Conservation (phyloP, 2,329 filamentous ascomycete species). For the Pseudophaeomoniella oleicola region DNA sequence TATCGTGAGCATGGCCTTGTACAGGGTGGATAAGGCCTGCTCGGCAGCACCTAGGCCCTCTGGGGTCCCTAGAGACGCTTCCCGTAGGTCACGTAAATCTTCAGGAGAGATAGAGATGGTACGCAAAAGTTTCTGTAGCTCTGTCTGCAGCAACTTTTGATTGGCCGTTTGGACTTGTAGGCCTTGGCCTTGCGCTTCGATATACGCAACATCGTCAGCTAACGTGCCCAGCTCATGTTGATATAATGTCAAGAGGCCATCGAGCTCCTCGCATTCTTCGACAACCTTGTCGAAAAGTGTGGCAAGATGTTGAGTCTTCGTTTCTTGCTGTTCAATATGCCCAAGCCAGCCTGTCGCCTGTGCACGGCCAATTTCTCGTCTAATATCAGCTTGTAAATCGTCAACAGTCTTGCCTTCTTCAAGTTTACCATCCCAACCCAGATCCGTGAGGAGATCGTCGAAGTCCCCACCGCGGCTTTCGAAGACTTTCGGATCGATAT, state of each 20-base stretch:
- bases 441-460: slow-evolving; percentile 66
- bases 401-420: slow-evolving; percentile 64
- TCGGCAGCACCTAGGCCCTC: slow-evolving; percentile 67
- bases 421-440: slow-evolving; percentile 73
- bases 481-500: slow-evolving; percentile 62
- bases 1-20: slow-evolving; percentile 86
- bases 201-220: slow-evolving; percentile 90
- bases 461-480: slow-evolving; percentile 68
- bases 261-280: slow-evolving; percentile 86
- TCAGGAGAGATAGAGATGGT: slow-evolving; percentile 74
- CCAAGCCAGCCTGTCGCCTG: slow-evolving; percentile 89
- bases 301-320: slow-evolving; percentile 75
- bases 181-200: slow-evolving; percentile 93
- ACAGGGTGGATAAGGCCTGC: slow-evolving; percentile 60
- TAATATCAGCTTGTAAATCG: slow-evolving; percentile 66
- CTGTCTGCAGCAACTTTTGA: slow-evolving; percentile 81
- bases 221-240: slow-evolving; percentile 91
- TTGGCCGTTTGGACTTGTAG: slow-evolving; percentile 94
- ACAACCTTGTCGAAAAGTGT: slow-evolving; percentile 79
- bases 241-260: slow-evolving; percentile 86
- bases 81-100: slow-evolving; percentile 59
- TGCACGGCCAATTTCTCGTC: slow-evolving; percentile 75
- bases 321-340: slow-evolving; percentile 71
- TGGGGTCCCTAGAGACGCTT: slow-evolving; percentile 56
- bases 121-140: slow-evolving; percentile 75